Conservation (phyloP, 768 basidiomycete genomes). For the Termitomyces sp. region DNA sequence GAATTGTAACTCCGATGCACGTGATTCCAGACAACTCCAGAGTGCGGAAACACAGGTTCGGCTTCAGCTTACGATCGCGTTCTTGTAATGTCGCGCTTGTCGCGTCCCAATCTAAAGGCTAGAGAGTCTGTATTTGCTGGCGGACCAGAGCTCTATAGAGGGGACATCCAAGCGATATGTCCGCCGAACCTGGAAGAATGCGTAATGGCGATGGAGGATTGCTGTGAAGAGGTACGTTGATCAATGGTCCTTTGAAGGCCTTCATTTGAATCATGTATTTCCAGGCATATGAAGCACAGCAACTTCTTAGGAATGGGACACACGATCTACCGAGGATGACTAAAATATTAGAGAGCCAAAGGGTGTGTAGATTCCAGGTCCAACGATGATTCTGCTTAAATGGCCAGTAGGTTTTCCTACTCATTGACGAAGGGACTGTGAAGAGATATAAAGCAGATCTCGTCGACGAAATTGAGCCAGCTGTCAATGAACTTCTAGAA, state of each 20-base stretch:
- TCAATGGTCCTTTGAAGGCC: background rate
- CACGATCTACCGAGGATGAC: conserved; percentile 68
- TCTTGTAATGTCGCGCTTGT: conserved; percentile 40
- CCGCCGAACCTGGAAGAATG: conserved; percentile 72
- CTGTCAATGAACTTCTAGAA: conserved; percentile 68
- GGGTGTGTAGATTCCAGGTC: conserved; percentile 32
- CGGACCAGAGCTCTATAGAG: conserved; percentile 59
- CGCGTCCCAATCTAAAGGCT: conserved; percentile 48
- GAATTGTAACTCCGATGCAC: conserved; percentile 13
- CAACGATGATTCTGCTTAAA: background rate
- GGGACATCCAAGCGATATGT: conserved; percentile 59
- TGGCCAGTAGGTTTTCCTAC: conserved; percentile 56
- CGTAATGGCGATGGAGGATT: conserved; percentile 74
- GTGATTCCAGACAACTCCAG: conserved; percentile 3
- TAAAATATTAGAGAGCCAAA: conserved; percentile 60
- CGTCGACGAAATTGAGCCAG: conserved; percentile 77
- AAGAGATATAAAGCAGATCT: conserved; percentile 69
- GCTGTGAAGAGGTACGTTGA: conserved; percentile 62
- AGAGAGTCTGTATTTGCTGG: conserved; percentile 69
- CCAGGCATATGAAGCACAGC: conserved; percentile 65
- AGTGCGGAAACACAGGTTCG: background rate
- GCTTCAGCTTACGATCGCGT: background rate
- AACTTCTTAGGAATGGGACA: conserved; percentile 64
- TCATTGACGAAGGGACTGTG: conserved; percentile 70
- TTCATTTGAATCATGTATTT: background rate